Evolutionary conservation across 2,329 filamentous ascomycete genomes (phyloP), one percentile per base, ranked within the genome.

Genomic region (Aspergillus fumigatus): DNA sequence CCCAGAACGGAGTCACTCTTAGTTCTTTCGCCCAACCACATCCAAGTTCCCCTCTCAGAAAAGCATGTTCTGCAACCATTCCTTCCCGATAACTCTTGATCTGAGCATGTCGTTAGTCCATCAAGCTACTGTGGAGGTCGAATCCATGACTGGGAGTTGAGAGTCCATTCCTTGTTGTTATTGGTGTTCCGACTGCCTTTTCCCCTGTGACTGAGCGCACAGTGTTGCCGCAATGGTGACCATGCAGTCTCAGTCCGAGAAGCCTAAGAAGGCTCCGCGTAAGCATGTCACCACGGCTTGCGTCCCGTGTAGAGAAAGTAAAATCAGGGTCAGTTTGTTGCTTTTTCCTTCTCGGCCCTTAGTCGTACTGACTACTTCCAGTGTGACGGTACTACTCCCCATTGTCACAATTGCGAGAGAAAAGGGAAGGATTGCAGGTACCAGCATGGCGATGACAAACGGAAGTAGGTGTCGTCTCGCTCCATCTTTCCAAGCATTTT

Each of bases 281-380:
- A 77, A 75, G 59, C 75, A 78, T 60, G 73, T 77, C 61, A 77
- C 75, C 1, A 77, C 75, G 1, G 75, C 75, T 9, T 78, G 75
- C 54, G 74, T 77, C 29, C 73, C 74, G 25, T 78, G 75, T 57
- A 73, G 75, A 25, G 75, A 78, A 62, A 78, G 75, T 59, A 78
- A 78, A 51, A 73, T 78, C 58, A 73, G 75, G 62, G 75, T 76
- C 67, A 56, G 69, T 54, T 14, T 41, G 25, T 29, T 17, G 29
- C 35, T 26, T 11, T 53, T 52, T 52, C 56, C 57, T n/a, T 10
- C 3, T 11, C 49, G 32, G 17, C 3, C 17, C 32, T 17, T 38
- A 38, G 5, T 38, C 9, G 27, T 21, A 48, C 43, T 52, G 40
- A 52, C 38, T 55, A 7, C 25, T 53, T 52, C 26, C 38, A 75